phyloP scores from a whole-genome alignment of 257 asterid species.

The Forsythia suspensa region DNA sequence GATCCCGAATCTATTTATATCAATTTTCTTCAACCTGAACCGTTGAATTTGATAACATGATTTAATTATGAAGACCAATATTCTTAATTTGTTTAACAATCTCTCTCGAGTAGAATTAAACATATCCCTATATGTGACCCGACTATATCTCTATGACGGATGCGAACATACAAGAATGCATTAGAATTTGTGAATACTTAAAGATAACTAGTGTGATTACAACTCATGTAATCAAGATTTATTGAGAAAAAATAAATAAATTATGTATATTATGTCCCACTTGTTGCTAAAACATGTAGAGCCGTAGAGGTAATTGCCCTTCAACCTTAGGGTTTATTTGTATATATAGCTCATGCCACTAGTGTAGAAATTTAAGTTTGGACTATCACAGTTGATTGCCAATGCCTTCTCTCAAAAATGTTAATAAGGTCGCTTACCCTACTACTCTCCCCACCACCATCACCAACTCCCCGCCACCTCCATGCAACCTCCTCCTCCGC shows the following conservation, averaged over 20 bases:
- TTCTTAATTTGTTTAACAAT: too few species aligned
- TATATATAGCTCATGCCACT: conserved; percentile 1
- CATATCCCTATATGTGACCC: too few species aligned
- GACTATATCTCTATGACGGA: too few species aligned
- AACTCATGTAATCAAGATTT: conserved; percentile 15
- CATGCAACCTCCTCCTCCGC: conserved; percentile 22
- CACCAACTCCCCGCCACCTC: conserved; percentile 21
- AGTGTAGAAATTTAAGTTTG: neutral
- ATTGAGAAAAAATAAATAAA: neutral
- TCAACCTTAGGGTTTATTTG: neutral
- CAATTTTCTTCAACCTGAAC: too few species aligned
- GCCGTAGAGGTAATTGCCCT: neutral
- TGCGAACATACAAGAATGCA: too few species aligned
- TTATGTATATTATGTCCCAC: neutral
- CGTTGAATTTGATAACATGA: too few species aligned
- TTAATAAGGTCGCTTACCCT: conserved; percentile 37
- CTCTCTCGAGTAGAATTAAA: too few species aligned
- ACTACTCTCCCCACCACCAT: conserved; percentile 42
- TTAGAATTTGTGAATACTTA: too few species aligned
- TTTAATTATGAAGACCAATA: too few species aligned
- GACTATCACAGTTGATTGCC: neutral
- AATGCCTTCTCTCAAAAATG: conserved; percentile 35
- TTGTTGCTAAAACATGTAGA: neutral
- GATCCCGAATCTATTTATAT: too few species aligned
- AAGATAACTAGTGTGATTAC: neutral